Conservation (phyloP, 768 basidiomycete species). For the Sutorius australiensis region DNA sequence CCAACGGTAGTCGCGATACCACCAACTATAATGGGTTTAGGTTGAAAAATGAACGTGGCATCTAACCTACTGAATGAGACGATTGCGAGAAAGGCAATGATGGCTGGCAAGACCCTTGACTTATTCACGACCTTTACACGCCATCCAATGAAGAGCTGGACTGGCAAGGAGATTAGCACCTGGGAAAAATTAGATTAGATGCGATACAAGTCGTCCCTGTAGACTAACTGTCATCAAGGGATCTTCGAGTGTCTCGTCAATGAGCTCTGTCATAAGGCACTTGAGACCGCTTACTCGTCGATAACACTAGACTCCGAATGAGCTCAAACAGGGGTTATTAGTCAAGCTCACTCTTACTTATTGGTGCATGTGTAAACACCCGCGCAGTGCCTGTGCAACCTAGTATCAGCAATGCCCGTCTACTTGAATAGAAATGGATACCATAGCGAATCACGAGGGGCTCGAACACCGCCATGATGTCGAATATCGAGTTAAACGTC, state of each 20-base stretch:
- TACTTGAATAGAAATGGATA: conserved; percentile 5
- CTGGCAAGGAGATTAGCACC: conserved; percentile 43
- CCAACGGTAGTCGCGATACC: conserved; percentile 16
- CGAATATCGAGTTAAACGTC: conserved; percentile 45
- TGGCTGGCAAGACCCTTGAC: conserved; percentile 23
- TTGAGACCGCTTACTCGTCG: conserved; percentile 6
- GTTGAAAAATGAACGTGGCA: neutral
- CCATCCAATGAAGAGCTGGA: conserved; percentile 49
- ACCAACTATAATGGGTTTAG: conserved; percentile 23
- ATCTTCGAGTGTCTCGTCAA: conserved; percentile 28
- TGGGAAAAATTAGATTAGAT: conserved; percentile 10
- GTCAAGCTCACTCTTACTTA: neutral
- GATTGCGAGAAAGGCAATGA: conserved; percentile 20
- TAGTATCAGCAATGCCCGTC: conserved; percentile 4
- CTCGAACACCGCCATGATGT: conserved; percentile 43
- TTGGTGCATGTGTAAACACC: neutral
- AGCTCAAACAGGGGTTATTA: conserved; percentile 20
- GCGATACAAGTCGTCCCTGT: neutral
- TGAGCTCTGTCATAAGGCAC: neutral
- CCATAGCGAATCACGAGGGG: conserved; percentile 47
- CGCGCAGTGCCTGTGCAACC: conserved; percentile 24
- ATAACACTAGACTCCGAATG: conserved; percentile 7
- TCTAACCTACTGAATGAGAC: conserved; percentile 6
- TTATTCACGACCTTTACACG: conserved; percentile 35
- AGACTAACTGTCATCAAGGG: conserved; percentile 41